A percentile compares a stretch with the other conserved stretches of the same genome.
These are phyloP conservation scores for Neonothopanus nambi DNA, from an alignment of 1,284 basidiomycete genomes.

Conservation along the genomic window DNA sequence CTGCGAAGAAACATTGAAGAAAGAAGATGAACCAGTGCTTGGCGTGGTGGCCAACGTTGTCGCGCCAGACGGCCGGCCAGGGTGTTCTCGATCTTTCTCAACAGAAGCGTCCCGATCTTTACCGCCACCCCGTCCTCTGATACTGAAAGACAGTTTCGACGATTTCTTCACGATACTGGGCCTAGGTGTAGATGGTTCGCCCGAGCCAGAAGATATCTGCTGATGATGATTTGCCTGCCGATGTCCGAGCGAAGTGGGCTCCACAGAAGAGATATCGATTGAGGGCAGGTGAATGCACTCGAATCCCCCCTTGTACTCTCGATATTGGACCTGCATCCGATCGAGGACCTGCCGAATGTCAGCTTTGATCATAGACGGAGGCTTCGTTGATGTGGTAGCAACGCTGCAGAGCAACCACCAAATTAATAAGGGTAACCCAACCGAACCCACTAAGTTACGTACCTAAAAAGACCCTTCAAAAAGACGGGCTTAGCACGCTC, in stretches of 20 bases:
- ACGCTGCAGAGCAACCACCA: constrained; percentile 55
- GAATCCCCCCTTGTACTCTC: constrained; percentile 89
- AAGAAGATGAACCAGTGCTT: constrained; percentile 76
- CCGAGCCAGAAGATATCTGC: constrained; percentile 48
- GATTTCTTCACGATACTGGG: constrained; percentile 70
- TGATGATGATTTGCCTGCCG: constrained; percentile 43
- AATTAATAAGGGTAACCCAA: background rate
- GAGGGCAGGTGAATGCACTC: constrained; percentile 95
- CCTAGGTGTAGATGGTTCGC: constrained; percentile 46
- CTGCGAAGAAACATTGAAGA: constrained; percentile 71
- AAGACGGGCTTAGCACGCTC: constrained; percentile 77
- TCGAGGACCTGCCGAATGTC: constrained; percentile 90
- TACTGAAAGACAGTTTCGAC: constrained; percentile 68
- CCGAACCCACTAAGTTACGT: constrained; percentile 24
- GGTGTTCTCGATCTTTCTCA: constrained; percentile 37
- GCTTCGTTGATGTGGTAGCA: constrained; percentile 92
- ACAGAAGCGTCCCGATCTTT: constrained; percentile 39
- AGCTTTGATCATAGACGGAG: constrained; percentile 76
- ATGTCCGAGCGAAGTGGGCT: constrained; percentile 31
- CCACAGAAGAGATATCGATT: constrained; percentile 82
- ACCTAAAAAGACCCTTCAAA: constrained; percentile 89
- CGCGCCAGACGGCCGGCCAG: constrained; percentile 51
- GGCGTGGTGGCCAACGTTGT: constrained; percentile 58
- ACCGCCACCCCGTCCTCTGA: constrained; percentile 26
- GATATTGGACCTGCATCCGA: constrained; percentile 92